Conservation (phyloP, 257 asterid species). For the Cynanchum wilfordii region DNA sequence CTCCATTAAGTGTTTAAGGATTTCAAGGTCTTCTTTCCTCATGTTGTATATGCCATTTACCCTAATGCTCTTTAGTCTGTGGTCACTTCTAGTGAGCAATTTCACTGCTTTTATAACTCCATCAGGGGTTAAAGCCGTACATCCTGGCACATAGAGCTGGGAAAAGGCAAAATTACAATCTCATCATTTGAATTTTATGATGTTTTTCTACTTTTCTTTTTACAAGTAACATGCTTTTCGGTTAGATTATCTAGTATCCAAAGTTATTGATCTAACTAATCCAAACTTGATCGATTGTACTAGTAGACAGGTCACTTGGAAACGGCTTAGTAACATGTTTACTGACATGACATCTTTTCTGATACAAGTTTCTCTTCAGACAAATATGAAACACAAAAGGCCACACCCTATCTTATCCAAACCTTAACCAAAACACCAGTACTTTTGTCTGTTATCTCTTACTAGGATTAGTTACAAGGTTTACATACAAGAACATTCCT, state of each 20-base stretch:
- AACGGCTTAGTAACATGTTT: no score
- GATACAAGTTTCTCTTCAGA: no score
- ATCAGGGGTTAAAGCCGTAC: slow-evolving; percentile 55
- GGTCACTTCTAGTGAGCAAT: slow-evolving; percentile 31
- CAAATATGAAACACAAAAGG: not conserved
- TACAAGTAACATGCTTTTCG: no score
- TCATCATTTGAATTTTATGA: not conserved
- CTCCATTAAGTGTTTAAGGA: slow-evolving; percentile 32
- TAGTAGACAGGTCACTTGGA: no score
- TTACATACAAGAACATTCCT: not conserved
- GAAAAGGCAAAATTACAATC: not conserved
- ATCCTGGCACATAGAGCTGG: slow-evolving; percentile 70
- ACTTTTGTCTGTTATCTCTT: not conserved
- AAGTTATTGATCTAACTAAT: no score
- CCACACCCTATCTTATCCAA: not conserved
- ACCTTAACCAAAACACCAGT: not conserved
- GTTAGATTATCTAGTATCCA: no score
- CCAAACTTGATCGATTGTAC: no score
- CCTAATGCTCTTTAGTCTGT: slow-evolving; percentile 32
- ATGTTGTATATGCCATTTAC: slow-evolving; percentile 48
- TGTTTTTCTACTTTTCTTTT: no score
- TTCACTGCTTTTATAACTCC: slow-evolving; percentile 54
- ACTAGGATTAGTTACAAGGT: not conserved
- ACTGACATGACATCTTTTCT: no score
- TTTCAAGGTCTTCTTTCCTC: slow-evolving; percentile 34